A percentile compares a stretch with the other conserved stretches of the same genome.
Conservation (phyloP, 148 eudicot species). For the Selenicereus undatus region DNA sequence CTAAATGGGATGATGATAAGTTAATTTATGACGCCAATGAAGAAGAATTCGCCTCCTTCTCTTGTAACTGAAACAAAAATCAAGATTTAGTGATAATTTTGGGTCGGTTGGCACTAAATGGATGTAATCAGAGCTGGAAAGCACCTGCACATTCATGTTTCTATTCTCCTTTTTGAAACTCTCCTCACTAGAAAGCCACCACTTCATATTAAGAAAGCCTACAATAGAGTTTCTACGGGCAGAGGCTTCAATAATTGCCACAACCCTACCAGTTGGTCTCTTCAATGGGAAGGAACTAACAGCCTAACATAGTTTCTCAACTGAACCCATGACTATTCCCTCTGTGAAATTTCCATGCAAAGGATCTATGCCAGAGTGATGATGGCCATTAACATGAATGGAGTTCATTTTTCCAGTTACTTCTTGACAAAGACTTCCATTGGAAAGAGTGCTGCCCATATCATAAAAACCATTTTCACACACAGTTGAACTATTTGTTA, state of each 20-base stretch:
- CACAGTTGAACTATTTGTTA: slow-evolving; percentile 10
- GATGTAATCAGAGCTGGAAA: slow-evolving; percentile 40
- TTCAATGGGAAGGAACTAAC: slow-evolving; percentile 53
- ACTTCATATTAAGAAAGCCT: slow-evolving; percentile 64
- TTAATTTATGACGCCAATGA: no score
- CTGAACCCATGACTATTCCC: slow-evolving; percentile 28
- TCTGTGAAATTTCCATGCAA: slow-evolving; percentile 26
- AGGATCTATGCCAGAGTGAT: slow-evolving; percentile 24
- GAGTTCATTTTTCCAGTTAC: slow-evolving; percentile 20
- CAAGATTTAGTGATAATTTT: no score
- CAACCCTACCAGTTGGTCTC: slow-evolving; percentile 83
- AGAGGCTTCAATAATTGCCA: slow-evolving; percentile 65
- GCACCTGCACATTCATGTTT: slow-evolving; percentile 30
- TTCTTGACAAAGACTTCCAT: slow-evolving; percentile 27
- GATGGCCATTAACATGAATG: slow-evolving; percentile 26
- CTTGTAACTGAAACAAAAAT: no score
- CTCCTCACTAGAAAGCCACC: slow-evolving; percentile 46
- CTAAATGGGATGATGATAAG: no score
- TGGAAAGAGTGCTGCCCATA: slow-evolving; percentile 18
- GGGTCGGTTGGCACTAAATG: slow-evolving; percentile 67
- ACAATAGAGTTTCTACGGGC: slow-evolving; percentile 55
- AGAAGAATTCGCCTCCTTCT: no score
- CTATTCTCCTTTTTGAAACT: slow-evolving; percentile 34
- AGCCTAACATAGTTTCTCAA: slow-evolving; percentile 51
- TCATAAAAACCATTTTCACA: slow-evolving; percentile 20